A percentile compares a stretch with the other conserved stretches of the same genome.
These are phyloP conservation scores for Taxillus chinensis DNA, from an alignment of 164 flowering plant genomes.

Conservation along the genomic window DNA sequence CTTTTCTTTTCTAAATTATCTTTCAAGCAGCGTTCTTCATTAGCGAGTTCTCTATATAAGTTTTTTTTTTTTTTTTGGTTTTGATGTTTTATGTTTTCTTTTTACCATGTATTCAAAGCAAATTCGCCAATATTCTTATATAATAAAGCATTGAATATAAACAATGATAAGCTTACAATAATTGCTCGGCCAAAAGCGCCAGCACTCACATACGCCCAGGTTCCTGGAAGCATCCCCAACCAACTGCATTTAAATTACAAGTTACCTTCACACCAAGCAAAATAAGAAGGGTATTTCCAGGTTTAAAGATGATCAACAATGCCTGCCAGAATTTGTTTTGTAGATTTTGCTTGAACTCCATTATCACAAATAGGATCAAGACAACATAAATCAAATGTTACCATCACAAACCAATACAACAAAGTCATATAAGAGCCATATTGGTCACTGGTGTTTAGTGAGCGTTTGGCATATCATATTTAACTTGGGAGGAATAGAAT, in stretches of 20 bases:
- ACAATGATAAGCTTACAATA: constrained; percentile 48
- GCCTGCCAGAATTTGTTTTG: no score
- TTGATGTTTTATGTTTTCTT: background rate
- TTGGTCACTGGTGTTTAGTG: no score
- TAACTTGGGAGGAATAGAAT: no score
- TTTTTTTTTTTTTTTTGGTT: background rate
- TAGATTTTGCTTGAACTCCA: no score
- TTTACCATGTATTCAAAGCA: background rate
- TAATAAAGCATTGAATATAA: background rate
- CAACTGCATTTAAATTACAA: constrained; percentile 50
- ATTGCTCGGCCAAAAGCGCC: constrained; percentile 98
- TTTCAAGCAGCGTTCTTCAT: no score
- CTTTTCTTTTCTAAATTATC: no score
- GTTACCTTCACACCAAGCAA: background rate
- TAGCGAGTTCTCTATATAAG: no score
- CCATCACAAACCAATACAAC: no score
- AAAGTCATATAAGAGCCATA: no score
- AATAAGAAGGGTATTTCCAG: background rate
- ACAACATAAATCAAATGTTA: no score
- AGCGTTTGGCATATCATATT: no score
- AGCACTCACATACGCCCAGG: constrained; percentile 99
- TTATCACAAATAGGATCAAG: no score
- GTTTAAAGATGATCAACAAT: background rate
- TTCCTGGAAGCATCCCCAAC: constrained; percentile 98
- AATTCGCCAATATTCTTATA: background rate